A percentile compares a stretch with the other conserved stretches of the same genome.
Evolutionary conservation across 108 stramenopile species (phyloP).

Genomic region (Pseudonitzschia multiseries): DNA sequence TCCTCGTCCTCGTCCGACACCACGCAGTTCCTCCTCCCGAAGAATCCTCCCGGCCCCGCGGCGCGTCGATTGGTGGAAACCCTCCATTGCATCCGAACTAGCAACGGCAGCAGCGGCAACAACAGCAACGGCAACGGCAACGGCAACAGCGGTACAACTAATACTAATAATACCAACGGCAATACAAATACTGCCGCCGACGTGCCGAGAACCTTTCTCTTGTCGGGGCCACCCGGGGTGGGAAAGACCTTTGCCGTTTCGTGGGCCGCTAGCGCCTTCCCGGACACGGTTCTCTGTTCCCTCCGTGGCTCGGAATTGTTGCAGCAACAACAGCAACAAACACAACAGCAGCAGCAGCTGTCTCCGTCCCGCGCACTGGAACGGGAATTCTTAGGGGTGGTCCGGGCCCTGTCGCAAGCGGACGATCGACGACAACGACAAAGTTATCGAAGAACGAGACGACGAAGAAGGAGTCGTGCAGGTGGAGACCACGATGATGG

Average conservation of each 20-base stretch:
- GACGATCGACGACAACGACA: no score
- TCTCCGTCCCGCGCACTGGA: conserved; percentile 19
- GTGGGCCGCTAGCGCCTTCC: conserved; percentile 24
- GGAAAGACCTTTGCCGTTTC: conserved; percentile 62
- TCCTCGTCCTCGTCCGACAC: background rate
- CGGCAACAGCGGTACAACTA: no score
- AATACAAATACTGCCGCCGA: background rate
- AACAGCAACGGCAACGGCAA: no score
- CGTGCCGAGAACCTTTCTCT: conserved; percentile 49
- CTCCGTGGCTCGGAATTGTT: conserved; percentile 35
- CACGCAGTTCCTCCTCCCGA: background rate
- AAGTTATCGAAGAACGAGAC: no score
- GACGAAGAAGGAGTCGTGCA: no score
- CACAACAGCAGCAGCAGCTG: background rate
- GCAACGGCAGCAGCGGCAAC: no score
- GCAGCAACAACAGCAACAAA: conserved; percentile 9
- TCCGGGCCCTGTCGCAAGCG: background rate
- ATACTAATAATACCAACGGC: background rate
- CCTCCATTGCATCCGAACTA: background rate
- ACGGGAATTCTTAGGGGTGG: conserved; percentile 11
- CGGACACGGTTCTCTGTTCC: conserved; percentile 11
- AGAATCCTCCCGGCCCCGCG: conserved; percentile 12
- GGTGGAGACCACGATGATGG: no score
- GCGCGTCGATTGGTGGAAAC: conserved; percentile 20
- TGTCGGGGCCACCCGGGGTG: conserved; percentile 58